Percentiles rank a stretch among this genome's conserved stretches.
Conservation (phyloP, 768 basidiomycete genomes). For the Leccinum uliginosum region DNA sequence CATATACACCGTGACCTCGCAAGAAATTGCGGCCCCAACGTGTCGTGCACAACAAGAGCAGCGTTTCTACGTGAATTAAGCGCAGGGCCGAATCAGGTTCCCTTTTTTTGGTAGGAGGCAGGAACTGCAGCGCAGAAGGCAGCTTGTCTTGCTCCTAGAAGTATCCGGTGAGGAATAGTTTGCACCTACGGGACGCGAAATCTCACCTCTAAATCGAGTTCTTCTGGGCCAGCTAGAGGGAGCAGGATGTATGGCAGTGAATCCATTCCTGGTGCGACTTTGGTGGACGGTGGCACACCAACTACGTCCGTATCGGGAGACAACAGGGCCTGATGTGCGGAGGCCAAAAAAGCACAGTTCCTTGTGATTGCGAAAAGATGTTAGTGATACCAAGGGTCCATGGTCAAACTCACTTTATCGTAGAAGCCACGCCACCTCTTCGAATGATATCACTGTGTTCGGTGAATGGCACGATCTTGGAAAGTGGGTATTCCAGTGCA, state of each 20-base stretch:
- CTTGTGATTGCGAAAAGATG: conserved; percentile 34
- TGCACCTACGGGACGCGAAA: background rate
- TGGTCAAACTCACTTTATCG: conserved; percentile 64
- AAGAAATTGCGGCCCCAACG: conserved; percentile 83
- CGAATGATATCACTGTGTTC: conserved; percentile 87
- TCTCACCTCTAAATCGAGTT: conserved; percentile 83
- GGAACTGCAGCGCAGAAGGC: conserved; percentile 79
- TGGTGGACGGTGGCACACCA: conserved; percentile 54
- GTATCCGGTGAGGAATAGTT: background rate
- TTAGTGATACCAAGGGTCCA: conserved; percentile 9
- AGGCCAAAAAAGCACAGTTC: conserved; percentile 71
- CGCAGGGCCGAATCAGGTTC: conserved; percentile 77
- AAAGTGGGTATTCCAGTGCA: conserved; percentile 71
- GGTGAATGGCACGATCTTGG: conserved; percentile 80
- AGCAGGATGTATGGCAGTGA: conserved; percentile 81
- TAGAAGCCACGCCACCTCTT: conserved; percentile 80
- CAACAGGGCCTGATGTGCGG: conserved; percentile 69
- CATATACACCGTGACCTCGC: conserved; percentile 79
- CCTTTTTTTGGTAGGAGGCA: conserved; percentile 78
- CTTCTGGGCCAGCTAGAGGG: conserved; percentile 92
- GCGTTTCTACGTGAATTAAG: conserved; percentile 81
- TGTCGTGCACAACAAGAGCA: conserved; percentile 85
- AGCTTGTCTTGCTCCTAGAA: conserved; percentile 83
- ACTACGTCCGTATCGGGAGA: conserved; percentile 56
- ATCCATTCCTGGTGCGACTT: conserved; percentile 71